Base-by-base conservation (phyloP, 73 alveolate genomes). In the Paramecium pentaurelia region DNA sequence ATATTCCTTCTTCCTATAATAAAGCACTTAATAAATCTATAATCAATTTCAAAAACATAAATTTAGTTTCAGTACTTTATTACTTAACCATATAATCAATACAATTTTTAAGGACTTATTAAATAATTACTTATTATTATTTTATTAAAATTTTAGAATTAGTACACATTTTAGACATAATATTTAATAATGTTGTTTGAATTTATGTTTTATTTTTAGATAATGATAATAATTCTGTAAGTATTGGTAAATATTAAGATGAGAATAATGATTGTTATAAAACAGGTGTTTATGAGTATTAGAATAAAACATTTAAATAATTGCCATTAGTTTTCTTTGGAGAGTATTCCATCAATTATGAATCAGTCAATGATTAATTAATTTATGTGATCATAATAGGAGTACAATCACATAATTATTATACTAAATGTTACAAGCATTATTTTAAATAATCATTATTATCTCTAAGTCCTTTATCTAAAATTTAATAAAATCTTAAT, bases 391-490 rank as follows among this genome's bases (percentile, higher is more conserved):
- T 88, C 18, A 95, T 92, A 2, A 71, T 60, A 12, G 97, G 96
- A 51, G 95, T 93, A 42, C 91, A 71, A 34, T 97, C 98, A 47
- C 47, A 89, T 30, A 97, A 70, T 9, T 94, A 93, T 14, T 71
- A 95, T 6, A 95, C 51, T 20, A 97, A 86, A 92, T 96, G 93
- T 27, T 73, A 75, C 37, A 97, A 92, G 83, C 98, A 97, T 71
- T 95, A 90, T 77, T 96, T 94, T 12, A 96, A 95, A 47, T 96
- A 97, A 58, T 93, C 95, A 51, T 92, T 88, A 71, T 86, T 87
- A 37, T 97, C 99, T 86, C 97, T 96, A 25, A 77, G 51, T 18
- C 95, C 71, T 92, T 96, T 95, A 37, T 97, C 98, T 1, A 97
- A 34, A 4, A 93, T 68, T 58, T 71, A 87, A 88, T 92, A 96